These are phyloP conservation scores for Suillus tomentosus DNA, from an alignment of 768 basidiomycete genomes.

Conservation along the genomic window DNA sequence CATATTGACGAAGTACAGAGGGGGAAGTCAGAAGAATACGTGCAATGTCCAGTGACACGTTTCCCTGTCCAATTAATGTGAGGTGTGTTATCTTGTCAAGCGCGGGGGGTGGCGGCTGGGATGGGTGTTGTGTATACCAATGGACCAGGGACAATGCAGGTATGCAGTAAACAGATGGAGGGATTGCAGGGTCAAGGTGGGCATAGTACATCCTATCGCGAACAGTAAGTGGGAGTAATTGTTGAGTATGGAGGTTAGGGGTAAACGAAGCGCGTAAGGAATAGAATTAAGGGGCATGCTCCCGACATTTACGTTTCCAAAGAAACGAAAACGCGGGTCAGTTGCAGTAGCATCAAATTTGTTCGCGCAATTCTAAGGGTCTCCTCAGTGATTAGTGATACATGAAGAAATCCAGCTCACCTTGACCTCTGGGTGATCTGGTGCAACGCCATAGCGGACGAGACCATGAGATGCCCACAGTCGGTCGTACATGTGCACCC, in stretches of 20 bases:
- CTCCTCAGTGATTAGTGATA: slow-evolving; percentile 16
- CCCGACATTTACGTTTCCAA: slow-evolving; percentile 82
- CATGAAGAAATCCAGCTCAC: slow-evolving; percentile 32
- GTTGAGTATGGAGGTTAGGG: slow-evolving; percentile 60
- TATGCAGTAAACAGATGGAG: slow-evolving; percentile 50
- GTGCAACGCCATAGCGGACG: slow-evolving; percentile 95
- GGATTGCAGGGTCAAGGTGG: slow-evolving; percentile 56
- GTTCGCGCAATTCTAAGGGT: slow-evolving; percentile 87
- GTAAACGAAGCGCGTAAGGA: slow-evolving; percentile 55
- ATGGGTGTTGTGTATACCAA: slow-evolving; percentile 96
- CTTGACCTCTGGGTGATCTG: slow-evolving; percentile 99
- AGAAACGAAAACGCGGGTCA: slow-evolving; percentile 86
- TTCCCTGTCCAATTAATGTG: slow-evolving; percentile 90
- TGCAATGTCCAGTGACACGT: slow-evolving; percentile 91
- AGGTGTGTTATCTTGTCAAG: slow-evolving; percentile 70
- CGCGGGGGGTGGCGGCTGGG: slow-evolving; percentile 57
- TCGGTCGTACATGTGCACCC: slow-evolving; percentile 87
- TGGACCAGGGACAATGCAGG: slow-evolving; percentile 87
- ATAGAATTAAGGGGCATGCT: slow-evolving; percentile 40
- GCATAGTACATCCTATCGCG: slow-evolving; percentile 80
- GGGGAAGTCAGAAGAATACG: slow-evolving; percentile 82
- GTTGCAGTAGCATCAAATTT: slow-evolving; percentile 84
- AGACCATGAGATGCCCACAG: slow-evolving; percentile 95
- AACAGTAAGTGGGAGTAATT: slow-evolving; percentile 88
- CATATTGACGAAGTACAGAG: slow-evolving; percentile 63